Evolutionary conservation across 163 green algal species (phyloP), one percentile per base, ranked within the genome.

Genomic region (Chlamydomonas reinhardtii): DNA sequence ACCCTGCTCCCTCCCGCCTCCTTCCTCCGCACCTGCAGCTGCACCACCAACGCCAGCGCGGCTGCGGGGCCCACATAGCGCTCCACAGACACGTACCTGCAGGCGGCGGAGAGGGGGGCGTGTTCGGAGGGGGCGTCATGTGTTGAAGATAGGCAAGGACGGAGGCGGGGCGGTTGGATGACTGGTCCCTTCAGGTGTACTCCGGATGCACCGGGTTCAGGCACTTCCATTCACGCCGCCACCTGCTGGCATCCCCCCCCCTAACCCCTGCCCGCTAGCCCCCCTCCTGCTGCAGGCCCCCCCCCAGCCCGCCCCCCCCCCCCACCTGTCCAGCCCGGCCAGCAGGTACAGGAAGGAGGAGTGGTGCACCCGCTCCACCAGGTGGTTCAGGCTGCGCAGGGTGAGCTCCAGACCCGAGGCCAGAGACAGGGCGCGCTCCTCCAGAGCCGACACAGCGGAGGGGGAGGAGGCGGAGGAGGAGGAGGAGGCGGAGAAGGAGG

Each of bases 311-410:
- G 9, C 22, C 59, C 59, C 11, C 48, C 6, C 48, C 11, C 6
- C 48, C 24, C 27, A 29, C 25, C 20, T 82, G 52, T 93, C 74
- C 24, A 85, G 71, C 31, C 74, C 77, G 0, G 94, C 90, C 75
- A 95, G 84, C 37, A 94, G 48, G 71, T 97, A 98, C 37, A 98
- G 91, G 43, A 95, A 95, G 76, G 92, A 93, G 65, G 91, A 95
- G 91, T 98, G 96, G 86, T 98, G 95, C 70, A 98, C 92, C 25
- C 92, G 90, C 91, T 98, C 96, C 34, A 94, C 83, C 68, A 98
- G 87, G 83, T 95, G 96, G 88, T 95, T 98, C 32, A 93, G 92
- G 71, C 86, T 94, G 37, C 95, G 90, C 72, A 98, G 59, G 6
- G 88, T 64, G 56, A 95, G 78, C 89, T 97, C 95, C 56, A 94